Evolutionary conservation across 495 filamentous ascomycete species (phyloP), one percentile per base, ranked within the genome.

Genomic region (Hyaloscypha bicolor): DNA sequence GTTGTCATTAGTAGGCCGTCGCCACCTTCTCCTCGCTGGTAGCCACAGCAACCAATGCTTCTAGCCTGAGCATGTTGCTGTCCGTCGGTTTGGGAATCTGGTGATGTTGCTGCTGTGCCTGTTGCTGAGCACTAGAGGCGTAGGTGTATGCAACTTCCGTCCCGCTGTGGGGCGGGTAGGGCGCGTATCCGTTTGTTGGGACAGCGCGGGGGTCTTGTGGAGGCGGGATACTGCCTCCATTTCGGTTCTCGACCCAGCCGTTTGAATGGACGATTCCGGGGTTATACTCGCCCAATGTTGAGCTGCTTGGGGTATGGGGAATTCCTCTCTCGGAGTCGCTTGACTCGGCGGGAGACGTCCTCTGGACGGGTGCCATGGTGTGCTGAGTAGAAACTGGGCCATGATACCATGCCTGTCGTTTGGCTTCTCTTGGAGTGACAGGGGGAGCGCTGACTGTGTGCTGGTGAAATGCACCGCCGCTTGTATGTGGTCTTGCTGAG

Each of bases 31-130:
- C 88, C 73, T 96, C 91, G 66, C 90, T 91, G 3, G 93, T 95
- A 9, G 93, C 93, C 63, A 95, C 93, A 3, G 93, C 93, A 31
- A 97, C 93, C 35, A 97, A 85, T 19, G 92, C 91, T 65, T 97
- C 91, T 29, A 97, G 79, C 16, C 91, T 82, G 61, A 85, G 83
- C 87, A 94, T 90, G 57, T 85, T 85, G 56, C 76, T 80, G 68
- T 77, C 78, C 72, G 56, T 72, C 39, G 56, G 71, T 79, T 63
- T 77, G 68, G 71, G 71, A 3, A 35, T 60, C 48, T 60, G 72
- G 30, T 60, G 73, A 39, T 69, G 72, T n/a, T 66, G 63, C 19
- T 59, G 63, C n/a, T 55, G 55, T 16, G 65, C 67, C 25, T 58
- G 48, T 4, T 57, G 67, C 53, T 67, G 65, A 9, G 29, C 9